These are phyloP conservation scores for Mimosa pudica DNA, from an alignment of 306 rosid species.

Conservation along the genomic window DNA sequence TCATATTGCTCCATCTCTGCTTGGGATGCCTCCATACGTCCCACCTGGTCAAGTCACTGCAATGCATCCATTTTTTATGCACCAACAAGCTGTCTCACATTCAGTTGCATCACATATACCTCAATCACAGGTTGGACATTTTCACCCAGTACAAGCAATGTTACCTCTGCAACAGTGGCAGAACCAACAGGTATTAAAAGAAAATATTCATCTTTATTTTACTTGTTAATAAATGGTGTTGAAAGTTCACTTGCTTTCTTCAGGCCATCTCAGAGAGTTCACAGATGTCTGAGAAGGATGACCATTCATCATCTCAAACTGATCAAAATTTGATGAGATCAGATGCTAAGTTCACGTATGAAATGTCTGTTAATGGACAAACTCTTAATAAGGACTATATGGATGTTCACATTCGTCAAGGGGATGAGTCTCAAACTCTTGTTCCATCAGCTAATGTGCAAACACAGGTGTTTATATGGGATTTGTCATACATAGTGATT, in stretches of 20 bases:
- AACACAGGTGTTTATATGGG: conserved; percentile 57
- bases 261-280: conserved; percentile 69
- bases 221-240: background rate
- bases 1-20: conserved; percentile 74
- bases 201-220: conserved; percentile 11
- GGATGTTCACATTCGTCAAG: conserved; percentile 58
- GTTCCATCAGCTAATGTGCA: conserved; percentile 60
- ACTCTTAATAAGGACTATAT: conserved; percentile 61
- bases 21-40: conserved; percentile 87
- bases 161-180: conserved; percentile 91
- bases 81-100: conserved; percentile 82
- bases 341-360: conserved; percentile 62
- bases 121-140: conserved; percentile 81
- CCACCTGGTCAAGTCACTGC: conserved; percentile 86
- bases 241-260: conserved; percentile 32
- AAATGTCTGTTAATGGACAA: conserved; percentile 74
- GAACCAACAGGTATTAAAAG: conserved; percentile 67
- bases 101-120: conserved; percentile 77
- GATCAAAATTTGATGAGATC: conserved; percentile 65
- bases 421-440: conserved; percentile 55
- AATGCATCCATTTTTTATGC: conserved; percentile 85
- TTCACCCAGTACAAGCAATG: conserved; percentile 68
- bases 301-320: conserved; percentile 60
- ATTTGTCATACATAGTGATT: background rate
- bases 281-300: conserved; percentile 60